A percentile compares a stretch with the other conserved stretches of the same genome.
These are phyloP conservation scores for Hericium rajendrae DNA, from an alignment of 768 basidiomycete genomes.

Conservation along the genomic window DNA sequence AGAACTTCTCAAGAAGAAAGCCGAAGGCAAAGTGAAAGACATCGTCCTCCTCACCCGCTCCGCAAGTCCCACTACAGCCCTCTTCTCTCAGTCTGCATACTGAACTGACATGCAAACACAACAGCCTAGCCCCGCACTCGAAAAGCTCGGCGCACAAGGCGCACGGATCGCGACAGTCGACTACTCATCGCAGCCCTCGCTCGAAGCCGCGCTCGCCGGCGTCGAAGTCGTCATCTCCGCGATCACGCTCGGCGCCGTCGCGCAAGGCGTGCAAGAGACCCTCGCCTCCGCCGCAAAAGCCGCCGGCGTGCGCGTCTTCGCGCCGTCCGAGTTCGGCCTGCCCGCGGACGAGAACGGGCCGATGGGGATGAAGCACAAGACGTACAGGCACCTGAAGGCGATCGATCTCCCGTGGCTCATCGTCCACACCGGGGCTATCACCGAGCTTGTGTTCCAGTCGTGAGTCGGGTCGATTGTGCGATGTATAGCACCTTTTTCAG, in stretches of 20 bases:
- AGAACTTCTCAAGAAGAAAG: slow-evolving; percentile 2
- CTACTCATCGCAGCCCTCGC: background rate
- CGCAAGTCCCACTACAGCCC: background rate
- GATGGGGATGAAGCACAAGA: background rate
- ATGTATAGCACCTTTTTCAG: background rate
- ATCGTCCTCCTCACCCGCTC: background rate
- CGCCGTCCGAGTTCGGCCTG: background rate
- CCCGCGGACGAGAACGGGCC: background rate
- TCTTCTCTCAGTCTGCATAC: no score
- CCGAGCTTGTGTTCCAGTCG: background rate
- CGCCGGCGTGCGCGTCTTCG: background rate
- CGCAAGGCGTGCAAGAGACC: background rate
- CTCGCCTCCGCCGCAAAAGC: slow-evolving; percentile 1
- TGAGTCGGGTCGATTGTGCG: background rate
- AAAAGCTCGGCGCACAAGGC: background rate
- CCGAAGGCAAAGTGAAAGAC: background rate
- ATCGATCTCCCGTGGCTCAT: background rate
- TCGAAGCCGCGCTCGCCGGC: background rate
- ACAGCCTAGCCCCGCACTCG: background rate
- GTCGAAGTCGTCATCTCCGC: slow-evolving; percentile 1
- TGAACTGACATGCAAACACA: background rate
- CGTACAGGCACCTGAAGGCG: background rate
- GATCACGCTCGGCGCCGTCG: background rate
- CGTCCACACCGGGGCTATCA: background rate
- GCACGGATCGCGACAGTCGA: background rate